These are phyloP conservation scores for Zygosaccharomyces gambellarensis DNA, from an alignment of 805 yeast genomes.

Conservation along the genomic window DNA sequence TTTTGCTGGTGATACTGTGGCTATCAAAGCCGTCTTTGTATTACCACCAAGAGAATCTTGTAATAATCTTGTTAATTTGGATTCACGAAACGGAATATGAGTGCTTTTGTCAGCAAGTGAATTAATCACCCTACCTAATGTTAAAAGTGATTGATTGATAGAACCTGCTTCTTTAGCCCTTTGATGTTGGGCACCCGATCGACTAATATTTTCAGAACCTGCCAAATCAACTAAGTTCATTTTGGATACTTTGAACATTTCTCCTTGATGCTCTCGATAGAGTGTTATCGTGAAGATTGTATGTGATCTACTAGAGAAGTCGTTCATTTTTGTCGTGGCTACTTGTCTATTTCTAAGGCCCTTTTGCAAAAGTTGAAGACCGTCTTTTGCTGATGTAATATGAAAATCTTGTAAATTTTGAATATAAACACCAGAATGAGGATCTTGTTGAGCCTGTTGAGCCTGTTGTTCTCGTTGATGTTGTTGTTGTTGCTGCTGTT, in stretches of 20 bases:
- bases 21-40: constrained; percentile 81
- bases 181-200: constrained; percentile 82
- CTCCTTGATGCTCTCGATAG: constrained; percentile 46
- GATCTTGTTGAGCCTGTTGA: constrained; percentile 15
- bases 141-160: constrained; percentile 80
- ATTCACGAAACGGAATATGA: constrained; percentile 84
- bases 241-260: constrained; percentile 54
- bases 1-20: constrained; percentile 81
- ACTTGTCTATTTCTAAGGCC: constrained; percentile 61
- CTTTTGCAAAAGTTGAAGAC: constrained; percentile 47
- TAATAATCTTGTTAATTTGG: constrained; percentile 66
- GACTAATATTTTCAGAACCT: constrained; percentile 84
- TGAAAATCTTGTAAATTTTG: constrained; percentile 63
- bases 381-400: constrained; percentile 51
- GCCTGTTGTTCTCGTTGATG: constrained; percentile 16
- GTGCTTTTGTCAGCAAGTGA: constrained; percentile 55
- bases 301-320: constrained; percentile 69
- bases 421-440: constrained; percentile 41
- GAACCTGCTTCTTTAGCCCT: constrained; percentile 93
- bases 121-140: constrained; percentile 86
- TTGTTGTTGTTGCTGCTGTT: constrained; percentile 11
- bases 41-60: constrained; percentile 85
- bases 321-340: constrained; percentile 71
- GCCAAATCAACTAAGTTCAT: constrained; percentile 91
- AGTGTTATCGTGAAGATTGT: constrained; percentile 66